phyloP scores from a whole-genome alignment of 495 filamentous ascomycete genomes.

The Delitschia confertaspora region DNA sequence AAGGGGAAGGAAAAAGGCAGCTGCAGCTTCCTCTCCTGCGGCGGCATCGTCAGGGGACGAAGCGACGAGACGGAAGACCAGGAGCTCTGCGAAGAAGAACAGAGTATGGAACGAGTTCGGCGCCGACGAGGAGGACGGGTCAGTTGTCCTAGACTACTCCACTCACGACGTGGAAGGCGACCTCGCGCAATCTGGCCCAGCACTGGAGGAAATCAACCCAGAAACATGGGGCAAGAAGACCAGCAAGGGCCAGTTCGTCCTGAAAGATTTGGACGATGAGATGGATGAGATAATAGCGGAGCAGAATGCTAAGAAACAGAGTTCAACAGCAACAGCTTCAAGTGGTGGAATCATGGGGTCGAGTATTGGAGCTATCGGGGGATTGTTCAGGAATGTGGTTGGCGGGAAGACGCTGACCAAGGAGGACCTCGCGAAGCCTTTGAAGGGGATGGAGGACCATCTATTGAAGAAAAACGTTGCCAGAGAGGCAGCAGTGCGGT shows the following conservation, averaged over 20 bases:
- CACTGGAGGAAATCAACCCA: constrained; percentile 62
- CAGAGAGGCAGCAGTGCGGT: constrained; percentile 79
- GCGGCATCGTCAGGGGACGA: constrained; percentile 79
- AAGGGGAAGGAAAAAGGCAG: constrained; percentile 74
- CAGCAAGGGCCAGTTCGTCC: constrained; percentile 80
- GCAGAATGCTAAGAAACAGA: constrained; percentile 55
- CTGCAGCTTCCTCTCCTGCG: constrained; percentile 53
- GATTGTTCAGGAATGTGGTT: constrained; percentile 86
- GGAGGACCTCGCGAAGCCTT: constrained; percentile 76
- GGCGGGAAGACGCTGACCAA: constrained; percentile 87
- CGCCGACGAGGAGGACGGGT: constrained; percentile 75
- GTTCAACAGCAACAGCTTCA: constrained; percentile 38
- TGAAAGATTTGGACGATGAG: constrained; percentile 88
- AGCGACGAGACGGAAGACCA: constrained; percentile 41
- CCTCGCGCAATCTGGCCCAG: constrained; percentile 41
- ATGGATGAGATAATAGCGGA: constrained; percentile 78
- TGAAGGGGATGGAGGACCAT: constrained; percentile 94
- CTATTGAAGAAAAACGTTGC: constrained; percentile 94
- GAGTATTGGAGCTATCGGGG: constrained; percentile 67
- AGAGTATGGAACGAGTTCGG: constrained; percentile 89
- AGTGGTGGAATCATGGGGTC: constrained; percentile 62
- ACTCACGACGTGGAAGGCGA: constrained; percentile 48
- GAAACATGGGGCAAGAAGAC: constrained; percentile 77
- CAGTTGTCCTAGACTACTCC: constrained; percentile 76
- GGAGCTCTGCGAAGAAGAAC: constrained; percentile 54